phyloP scores from a whole-genome alignment of 108 stramenopile genomes.

The Schizochytrium sp. region DNA sequence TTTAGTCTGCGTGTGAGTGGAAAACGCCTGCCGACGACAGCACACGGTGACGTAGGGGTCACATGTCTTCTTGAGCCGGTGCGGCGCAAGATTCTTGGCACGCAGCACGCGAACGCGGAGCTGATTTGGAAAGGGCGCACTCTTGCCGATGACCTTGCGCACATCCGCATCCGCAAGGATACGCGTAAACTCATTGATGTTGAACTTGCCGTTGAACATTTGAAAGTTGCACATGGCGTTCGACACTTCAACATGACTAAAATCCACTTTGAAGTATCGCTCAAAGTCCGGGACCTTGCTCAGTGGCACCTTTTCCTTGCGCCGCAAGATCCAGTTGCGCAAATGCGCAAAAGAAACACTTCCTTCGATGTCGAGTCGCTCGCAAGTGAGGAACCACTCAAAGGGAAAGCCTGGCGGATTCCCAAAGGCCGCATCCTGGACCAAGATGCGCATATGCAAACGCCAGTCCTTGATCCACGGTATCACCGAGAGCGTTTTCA shows the following conservation, averaged over 20 bases:
- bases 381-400: background rate
- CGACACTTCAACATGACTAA: background rate
- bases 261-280: background rate
- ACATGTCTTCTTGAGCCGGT: slow-evolving; percentile 15
- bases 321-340: background rate
- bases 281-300: slow-evolving; percentile 15
- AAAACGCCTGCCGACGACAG: background rate
- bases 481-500: background rate
- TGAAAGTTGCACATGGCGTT: slow-evolving; percentile 2
- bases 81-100: background rate
- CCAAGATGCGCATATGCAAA: background rate
- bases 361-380: background rate
- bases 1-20: background rate
- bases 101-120: background rate
- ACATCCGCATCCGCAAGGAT: background rate
- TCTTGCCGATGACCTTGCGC: background rate
- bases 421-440: slow-evolving; percentile 6
- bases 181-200: background rate
- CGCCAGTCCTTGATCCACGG: slow-evolving; percentile 14
- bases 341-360: background rate
- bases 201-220: slow-evolving; percentile 8
- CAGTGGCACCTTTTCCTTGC: slow-evolving; percentile 14
- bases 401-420: slow-evolving; percentile 13
- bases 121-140: background rate
- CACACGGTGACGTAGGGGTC: background rate